Evolutionary conservation across 441 rosid genomes (phyloP).

Genomic region (Mallotus japonicus): DNA sequence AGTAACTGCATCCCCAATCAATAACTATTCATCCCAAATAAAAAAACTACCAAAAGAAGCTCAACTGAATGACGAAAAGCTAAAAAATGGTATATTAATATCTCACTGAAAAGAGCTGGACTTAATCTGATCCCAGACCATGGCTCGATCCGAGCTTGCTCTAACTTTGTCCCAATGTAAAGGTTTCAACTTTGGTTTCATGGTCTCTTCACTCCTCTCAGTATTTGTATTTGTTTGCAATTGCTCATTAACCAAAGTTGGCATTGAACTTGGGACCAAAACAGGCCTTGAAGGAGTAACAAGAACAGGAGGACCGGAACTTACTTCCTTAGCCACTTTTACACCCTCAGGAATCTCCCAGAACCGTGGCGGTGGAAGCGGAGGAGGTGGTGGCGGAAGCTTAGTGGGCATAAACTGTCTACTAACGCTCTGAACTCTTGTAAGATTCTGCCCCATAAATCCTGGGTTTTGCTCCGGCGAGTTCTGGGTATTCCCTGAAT

Average conservation of each 20-base stretch:
- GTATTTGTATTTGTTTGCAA: conserved; percentile 21
- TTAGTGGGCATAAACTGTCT: conserved; percentile 29
- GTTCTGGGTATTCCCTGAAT: conserved; percentile 25
- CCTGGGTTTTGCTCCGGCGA: conserved; percentile 27
- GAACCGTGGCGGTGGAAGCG: conserved; percentile 46
- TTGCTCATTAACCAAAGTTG: conserved; percentile 25
- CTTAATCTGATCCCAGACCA: conserved; percentile 92
- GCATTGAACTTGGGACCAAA: conserved; percentile 22
- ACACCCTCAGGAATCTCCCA: conserved; percentile 41
- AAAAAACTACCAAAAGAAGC: background rate
- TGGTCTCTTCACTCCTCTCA: conserved; percentile 44
- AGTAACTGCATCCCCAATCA: conserved; percentile 2
- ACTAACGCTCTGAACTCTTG: conserved; percentile 18
- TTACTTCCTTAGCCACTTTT: conserved; percentile 7
- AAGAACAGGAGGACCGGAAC: conserved; percentile 36
- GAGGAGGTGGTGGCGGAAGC: conserved; percentile 63
- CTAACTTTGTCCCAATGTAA: conserved; percentile 96
- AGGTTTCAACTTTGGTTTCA: conserved; percentile 74
- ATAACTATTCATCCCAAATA: background rate
- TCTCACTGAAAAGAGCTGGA: conserved; percentile 91
- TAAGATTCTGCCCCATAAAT: background rate
- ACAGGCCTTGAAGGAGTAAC: conserved; percentile 38
- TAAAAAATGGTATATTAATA: background rate
- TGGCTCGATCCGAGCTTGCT: conserved; percentile 76
- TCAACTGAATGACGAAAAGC: background rate